phyloP scores from a whole-genome alignment of 2,329 filamentous ascomycete genomes.

The Metarhizium sp. region DNA sequence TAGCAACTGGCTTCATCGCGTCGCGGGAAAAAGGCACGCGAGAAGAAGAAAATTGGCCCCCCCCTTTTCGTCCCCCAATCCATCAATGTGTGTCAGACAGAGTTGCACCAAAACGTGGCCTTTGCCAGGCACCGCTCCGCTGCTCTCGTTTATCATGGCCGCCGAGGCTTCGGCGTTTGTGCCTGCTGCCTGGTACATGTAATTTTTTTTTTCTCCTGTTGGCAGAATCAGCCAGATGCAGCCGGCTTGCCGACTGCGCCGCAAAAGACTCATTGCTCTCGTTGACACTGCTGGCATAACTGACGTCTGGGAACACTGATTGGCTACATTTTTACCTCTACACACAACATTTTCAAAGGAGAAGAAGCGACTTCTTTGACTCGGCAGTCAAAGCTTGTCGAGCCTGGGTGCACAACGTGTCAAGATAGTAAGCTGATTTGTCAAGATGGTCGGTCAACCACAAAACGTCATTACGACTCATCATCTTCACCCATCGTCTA shows the following conservation, averaged over 20 bases:
- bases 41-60: too few species aligned
- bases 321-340: neutral
- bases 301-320: neutral
- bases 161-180: too few species aligned
- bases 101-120: neutral
- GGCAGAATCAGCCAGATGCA: neutral
- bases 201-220: too few species aligned
- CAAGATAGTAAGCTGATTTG: neutral
- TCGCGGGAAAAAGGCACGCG: neutral
- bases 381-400: neutral
- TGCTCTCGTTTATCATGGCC: neutral
- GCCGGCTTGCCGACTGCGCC: neutral
- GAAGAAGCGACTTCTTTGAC: neutral
- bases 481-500: neutral
- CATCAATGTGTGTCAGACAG: neutral
- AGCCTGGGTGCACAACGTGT: neutral
- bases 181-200: too few species aligned
- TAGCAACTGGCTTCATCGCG: neutral
- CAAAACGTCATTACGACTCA: neutral
- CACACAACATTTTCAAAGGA: neutral
- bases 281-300: neutral
- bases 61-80: neutral
- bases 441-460: neutral
- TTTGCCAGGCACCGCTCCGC: neutral
- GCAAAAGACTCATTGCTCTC: neutral